Base-by-base conservation (phyloP, 176 grass and related monocot genomes). In the Oryza coarctata region DNA sequence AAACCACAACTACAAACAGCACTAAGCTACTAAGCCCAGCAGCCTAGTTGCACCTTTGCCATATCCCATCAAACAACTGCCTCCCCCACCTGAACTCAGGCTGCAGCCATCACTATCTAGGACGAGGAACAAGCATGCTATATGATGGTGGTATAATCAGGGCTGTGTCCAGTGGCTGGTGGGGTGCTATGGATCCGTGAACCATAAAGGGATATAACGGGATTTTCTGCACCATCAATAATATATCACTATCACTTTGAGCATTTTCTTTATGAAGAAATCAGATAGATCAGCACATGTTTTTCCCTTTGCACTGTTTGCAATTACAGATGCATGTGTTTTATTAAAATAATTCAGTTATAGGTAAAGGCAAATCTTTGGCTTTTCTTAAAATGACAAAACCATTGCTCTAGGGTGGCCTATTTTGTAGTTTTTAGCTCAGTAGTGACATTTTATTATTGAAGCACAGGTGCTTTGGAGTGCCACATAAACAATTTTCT, bases 381-480 rank as follows among this genome's bases (percentile, higher is more conserved):
- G n/a, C n/a, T 80, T 49, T 80, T 80, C 65, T 80, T 57, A 50
- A 41, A 41, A 47, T 13, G 27, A 33, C 49, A 80, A 11, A 82
- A 6, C 22, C 20, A 17, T 28, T 15, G 7, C 20, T 44, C 29
- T 30, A 11, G 2, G 12, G 12, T 38, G 41, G 2, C 7, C 18
- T 52, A 30, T 10, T 73, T 20, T 61, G 12, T 58, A 77, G 1
- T 18, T 68, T 55, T 15, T 61, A 47, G 3, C 26, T 70, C 36
- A 9, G 23, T 31, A 49, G 2, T 5, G 14, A 0, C 12, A 62
- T 15, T 44, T 71, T 45, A 17, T 45, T 62, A 84, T 70, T 61
- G 17, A 75, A 68, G 8, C 17, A 9, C 25, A 61, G 4, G 25
- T 10, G 40, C 47, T 84, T 41, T 29, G 6, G 63, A 58, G 12